Base-by-base conservation (phyloP, 2,329 filamentous ascomycete genomes). In the Lasiodiplodia sp. region DNA sequence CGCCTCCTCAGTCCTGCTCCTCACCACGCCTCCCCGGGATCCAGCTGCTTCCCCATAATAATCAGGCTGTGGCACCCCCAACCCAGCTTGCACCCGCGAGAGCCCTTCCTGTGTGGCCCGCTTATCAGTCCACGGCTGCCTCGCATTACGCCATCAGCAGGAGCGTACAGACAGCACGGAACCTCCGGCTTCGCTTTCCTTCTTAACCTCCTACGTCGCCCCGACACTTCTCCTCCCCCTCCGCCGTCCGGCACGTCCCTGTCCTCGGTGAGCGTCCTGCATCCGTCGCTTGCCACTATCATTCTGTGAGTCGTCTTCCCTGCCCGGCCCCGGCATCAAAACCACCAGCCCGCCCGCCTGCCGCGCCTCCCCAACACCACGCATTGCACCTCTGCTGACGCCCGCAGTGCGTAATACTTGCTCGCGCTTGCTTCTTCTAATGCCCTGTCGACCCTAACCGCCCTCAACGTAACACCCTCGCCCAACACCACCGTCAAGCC, bases 381-480 rank as follows among this genome's bases (percentile, higher is more conserved):
- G 14, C 60, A 40, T 34, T 38, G 31, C 51, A 18, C 28, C 12
- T 38, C 44, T 64, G 67, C 67, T 68, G 25, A 63, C 44, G n/a
- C 34, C 40, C 34, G 47, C 71, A 71, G 66, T 68, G 68, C 69
- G 71, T 74, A 73, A 73, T 76, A 74, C 71, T 72, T 71, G 72
- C 31, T 40, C 44, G 23, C 18, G 31, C 72, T 72, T 72, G 70
- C 69, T 75, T 74, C 75, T 80, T 79, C 78, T 83, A 82, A 84
- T 84, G 82, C 76, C 71, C 75, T 72, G 73, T 70, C 75, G 76
- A 75, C 73, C 75, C 72, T 83, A 77, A 79, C 69, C 69, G 69
- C 72, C 71, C 72, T 72, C 68, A 71, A 70, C 75, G 73, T 75
- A 78, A 76, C 73, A 77, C 72, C 75, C 72, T 73, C 76, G 71